Evolutionary conservation across 2,329 filamentous ascomycete species (phyloP).

Genomic region (Rutstroemia sp.): DNA sequence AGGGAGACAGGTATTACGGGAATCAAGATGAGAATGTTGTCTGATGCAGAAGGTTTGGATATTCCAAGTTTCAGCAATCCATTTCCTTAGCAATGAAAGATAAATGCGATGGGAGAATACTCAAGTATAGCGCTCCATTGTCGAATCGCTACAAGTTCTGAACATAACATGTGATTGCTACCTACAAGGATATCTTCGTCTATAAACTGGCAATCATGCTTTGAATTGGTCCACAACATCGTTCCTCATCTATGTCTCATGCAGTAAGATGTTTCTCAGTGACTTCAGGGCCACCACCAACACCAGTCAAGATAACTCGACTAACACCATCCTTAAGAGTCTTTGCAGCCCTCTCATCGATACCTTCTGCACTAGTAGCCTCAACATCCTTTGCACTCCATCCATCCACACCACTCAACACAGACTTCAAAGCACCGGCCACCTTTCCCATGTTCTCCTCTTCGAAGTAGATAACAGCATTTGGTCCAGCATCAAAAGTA

Average conservation of each 20-base stretch:
- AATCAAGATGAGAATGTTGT: no score
- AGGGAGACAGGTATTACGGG: no score
- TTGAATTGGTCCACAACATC: neutral
- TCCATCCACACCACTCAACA: slow-evolving; percentile 57
- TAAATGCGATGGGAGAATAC: no score
- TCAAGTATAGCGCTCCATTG: no score
- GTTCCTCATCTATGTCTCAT: neutral
- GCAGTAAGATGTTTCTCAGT: slow-evolving; percentile 69
- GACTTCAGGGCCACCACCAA: slow-evolving; percentile 81
- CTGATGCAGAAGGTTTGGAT: neutral
- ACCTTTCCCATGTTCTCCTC: slow-evolving; percentile 68
- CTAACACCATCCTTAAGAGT: slow-evolving; percentile 73
- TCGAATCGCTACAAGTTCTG: no score
- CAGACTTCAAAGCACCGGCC: slow-evolving; percentile 68
- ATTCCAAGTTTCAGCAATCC: no score
- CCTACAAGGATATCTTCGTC: neutral
- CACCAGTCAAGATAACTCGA: slow-evolving; percentile 82
- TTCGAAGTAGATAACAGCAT: slow-evolving; percentile 93
- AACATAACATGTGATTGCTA: neutral
- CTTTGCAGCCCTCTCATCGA: slow-evolving; percentile 58
- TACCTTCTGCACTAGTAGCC: slow-evolving; percentile 42
- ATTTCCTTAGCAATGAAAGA: no score
- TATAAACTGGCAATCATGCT: neutral
- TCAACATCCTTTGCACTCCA: slow-evolving; percentile 58
- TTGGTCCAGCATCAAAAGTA: slow-evolving; percentile 95